phyloP scores from a whole-genome alignment of 2,329 filamentous ascomycete genomes.

The Colletotrichum gigasporum region DNA sequence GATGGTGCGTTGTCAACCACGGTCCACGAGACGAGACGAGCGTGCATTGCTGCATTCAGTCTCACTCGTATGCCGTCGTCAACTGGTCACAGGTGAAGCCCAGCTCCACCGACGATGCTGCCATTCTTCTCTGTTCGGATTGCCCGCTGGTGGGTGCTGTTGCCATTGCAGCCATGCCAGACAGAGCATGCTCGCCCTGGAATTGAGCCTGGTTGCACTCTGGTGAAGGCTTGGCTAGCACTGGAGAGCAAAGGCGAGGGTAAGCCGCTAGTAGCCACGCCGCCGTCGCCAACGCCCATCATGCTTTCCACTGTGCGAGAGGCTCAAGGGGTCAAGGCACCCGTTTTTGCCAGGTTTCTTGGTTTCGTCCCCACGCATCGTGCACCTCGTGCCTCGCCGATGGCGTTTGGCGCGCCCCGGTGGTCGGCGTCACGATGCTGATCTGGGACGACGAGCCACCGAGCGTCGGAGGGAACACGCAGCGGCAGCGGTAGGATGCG shows the following conservation, averaged over 20 bases:
- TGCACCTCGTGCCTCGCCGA: constrained; percentile 1
- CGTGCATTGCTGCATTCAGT: constrained; percentile 6
- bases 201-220: constrained; percentile 5
- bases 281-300: neutral
- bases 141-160: neutral
- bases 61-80: neutral
- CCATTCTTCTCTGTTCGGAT: neutral
- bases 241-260: neutral
- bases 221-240: neutral
- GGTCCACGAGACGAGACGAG: constrained; percentile 16
- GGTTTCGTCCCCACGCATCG: constrained; percentile 16
- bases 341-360: constrained; percentile 12
- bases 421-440: constrained; percentile 2
- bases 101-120: constrained; percentile 22
- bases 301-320: constrained; percentile 21
- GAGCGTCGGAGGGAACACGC: neutral
- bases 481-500: neutral
- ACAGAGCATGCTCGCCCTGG: neutral
- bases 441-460: constrained; percentile 2
- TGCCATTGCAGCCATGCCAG: neutral
- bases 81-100: neutral
- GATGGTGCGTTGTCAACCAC: constrained; percentile 29
- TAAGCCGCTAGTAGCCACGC: constrained; percentile 2
- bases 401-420: neutral
- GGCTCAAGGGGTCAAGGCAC: constrained; percentile 15